Conservation (phyloP, 768 basidiomycete genomes). For the Pleurotus djamor region DNA sequence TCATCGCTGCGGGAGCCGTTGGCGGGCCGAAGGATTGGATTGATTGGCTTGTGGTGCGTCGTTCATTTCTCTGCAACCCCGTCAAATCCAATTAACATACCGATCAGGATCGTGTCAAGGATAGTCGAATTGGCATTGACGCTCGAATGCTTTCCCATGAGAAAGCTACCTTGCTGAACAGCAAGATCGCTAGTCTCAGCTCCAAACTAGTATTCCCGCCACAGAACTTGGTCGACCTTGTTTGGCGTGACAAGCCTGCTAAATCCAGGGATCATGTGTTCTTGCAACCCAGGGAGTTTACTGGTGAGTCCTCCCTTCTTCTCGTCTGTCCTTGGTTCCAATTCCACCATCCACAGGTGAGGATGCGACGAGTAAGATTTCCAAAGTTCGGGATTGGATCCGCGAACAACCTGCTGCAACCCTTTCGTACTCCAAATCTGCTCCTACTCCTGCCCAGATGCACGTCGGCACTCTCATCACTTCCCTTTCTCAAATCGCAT, state of each 20-base stretch:
- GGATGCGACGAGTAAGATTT: constrained; percentile 70
- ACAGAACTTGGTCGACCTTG: constrained; percentile 79
- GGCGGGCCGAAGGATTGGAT: constrained; percentile 71
- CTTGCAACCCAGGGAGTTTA: constrained; percentile 69
- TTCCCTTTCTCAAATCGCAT: constrained; percentile 76
- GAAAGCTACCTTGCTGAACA: constrained; percentile 58
- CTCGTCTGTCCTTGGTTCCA: not conserved
- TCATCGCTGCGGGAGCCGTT: constrained; percentile 54
- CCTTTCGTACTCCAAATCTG: constrained; percentile 59
- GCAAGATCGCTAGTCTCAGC: constrained; percentile 47
- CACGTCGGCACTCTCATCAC: constrained; percentile 69
- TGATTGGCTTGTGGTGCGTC: constrained; percentile 68
- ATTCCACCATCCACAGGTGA: constrained; percentile 33
- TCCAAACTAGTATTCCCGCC: constrained; percentile 79
- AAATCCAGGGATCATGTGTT: constrained; percentile 66
- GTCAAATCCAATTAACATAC: not conserved
- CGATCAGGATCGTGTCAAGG: constrained; percentile 33
- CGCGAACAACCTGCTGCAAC: constrained; percentile 52
- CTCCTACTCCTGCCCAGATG: constrained; percentile 58
- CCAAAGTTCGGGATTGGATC: constrained; percentile 71
- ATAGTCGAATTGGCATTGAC: constrained; percentile 74
- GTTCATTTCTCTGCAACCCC: constrained; percentile 3
- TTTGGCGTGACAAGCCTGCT: constrained; percentile 76
- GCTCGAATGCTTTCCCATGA: constrained; percentile 80
- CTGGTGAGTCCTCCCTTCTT: constrained; percentile 35